phyloP scores from a whole-genome alignment of 305 asterid genomes.

The Euphrasia arctica region DNA sequence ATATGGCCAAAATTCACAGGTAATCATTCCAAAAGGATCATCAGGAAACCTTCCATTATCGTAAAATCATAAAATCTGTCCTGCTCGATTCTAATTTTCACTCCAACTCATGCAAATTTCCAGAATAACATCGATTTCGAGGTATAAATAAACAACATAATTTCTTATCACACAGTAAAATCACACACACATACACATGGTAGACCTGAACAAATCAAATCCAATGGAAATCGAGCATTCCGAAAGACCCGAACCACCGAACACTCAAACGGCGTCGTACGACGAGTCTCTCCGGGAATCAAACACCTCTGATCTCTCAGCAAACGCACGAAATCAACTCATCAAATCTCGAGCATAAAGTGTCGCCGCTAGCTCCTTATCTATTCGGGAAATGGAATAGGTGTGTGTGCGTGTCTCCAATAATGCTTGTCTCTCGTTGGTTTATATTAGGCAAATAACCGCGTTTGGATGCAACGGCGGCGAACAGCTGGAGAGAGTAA shows the following conservation, averaged over 20 bases:
- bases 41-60: neutral
- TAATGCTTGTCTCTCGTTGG: neutral
- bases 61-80: neutral
- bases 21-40: neutral
- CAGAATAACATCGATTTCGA: neutral
- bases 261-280: slow-evolving; percentile 15
- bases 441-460: neutral
- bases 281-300: slow-evolving; percentile 16
- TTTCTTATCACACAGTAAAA: neutral
- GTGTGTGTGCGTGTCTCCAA: neutral
- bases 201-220: slow-evolving; percentile 24
- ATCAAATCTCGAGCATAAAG: slow-evolving; percentile 21
- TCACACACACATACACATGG: neutral
- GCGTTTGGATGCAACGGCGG: slow-evolving; percentile 10
- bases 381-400: slow-evolving; percentile 2
- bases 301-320: slow-evolving; percentile 32
- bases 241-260: slow-evolving; percentile 1
- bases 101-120: neutral
- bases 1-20: neutral
- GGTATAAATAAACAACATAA: neutral
- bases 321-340: slow-evolving; percentile 20
- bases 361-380: neutral
- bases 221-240: slow-evolving; percentile 11
- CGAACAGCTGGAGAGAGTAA: slow-evolving; percentile 24
- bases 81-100: neutral